A percentile compares a stretch with the other conserved stretches of the same genome.
phyloP scores from a whole-genome alignment of 305 asterid species.

The Plantago coronopus region DNA sequence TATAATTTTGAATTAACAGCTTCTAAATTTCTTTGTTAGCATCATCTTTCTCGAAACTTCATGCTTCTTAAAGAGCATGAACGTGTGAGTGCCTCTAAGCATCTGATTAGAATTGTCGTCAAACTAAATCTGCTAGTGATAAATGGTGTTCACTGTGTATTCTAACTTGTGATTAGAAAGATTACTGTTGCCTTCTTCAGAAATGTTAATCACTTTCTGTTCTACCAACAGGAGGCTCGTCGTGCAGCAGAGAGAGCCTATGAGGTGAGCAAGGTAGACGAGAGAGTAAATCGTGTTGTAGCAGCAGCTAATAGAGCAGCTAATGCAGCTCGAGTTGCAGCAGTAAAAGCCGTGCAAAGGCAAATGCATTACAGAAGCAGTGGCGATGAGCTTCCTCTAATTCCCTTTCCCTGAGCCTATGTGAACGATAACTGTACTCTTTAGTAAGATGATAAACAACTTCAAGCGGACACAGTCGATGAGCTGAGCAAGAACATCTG shows the following conservation, averaged over 20 bases:
- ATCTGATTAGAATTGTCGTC: too few species aligned
- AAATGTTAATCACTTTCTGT: slow-evolving; percentile 10
- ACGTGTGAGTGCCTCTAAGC: too few species aligned
- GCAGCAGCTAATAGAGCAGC: slow-evolving; percentile 75
- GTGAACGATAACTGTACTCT: background rate
- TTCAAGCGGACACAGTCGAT: background rate
- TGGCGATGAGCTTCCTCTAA: slow-evolving; percentile 51
- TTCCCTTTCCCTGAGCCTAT: slow-evolving; percentile 25
- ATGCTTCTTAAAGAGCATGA: too few species aligned
- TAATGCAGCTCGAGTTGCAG: slow-evolving; percentile 85
- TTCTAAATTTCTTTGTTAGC: too few species aligned
- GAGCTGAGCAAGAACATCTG: too few species aligned
- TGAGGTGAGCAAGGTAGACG: slow-evolving; percentile 77
- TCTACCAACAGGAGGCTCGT: slow-evolving; percentile 65
- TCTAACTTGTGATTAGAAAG: too few species aligned
- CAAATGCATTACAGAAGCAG: slow-evolving; percentile 69
- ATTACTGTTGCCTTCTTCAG: background rate
- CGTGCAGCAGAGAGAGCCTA: slow-evolving; percentile 78
- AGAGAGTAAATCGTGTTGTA: slow-evolving; percentile 74
- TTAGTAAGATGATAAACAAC: slow-evolving; percentile 8
- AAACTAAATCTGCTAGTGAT: too few species aligned
- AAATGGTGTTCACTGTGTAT: too few species aligned
- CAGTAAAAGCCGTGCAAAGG: slow-evolving; percentile 80
- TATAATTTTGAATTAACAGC: too few species aligned
- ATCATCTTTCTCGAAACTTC: too few species aligned